Percentiles rank a stretch among this genome's conserved stretches.
Conservation (phyloP, 1,139 yeast genomes). For the Magnusiomyces tetraspermus region DNA sequence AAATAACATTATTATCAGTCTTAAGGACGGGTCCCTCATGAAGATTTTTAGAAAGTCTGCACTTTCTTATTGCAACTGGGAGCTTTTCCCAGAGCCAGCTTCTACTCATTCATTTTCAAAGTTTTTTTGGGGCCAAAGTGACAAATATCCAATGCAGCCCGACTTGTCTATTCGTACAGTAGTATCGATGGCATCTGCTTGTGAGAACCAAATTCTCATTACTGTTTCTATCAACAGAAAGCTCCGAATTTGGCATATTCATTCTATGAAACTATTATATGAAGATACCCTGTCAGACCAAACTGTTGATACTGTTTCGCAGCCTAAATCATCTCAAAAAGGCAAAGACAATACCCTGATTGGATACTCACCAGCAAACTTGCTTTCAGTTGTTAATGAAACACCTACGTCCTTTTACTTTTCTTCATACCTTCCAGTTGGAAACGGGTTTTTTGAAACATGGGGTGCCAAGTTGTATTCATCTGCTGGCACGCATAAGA, state of each 20-base stretch:
- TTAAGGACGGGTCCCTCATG: constrained; percentile 56
- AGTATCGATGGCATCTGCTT: constrained; percentile 20
- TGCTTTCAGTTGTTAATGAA: constrained; percentile 5
- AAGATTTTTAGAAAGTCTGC: constrained; percentile 40
- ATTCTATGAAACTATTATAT: constrained; percentile 13
- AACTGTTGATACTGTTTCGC: neutral
- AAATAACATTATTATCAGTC: constrained; percentile 42
- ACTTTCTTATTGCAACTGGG: constrained; percentile 19
- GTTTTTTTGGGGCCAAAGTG: constrained; percentile 20
- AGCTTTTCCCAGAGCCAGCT: constrained; percentile 21
- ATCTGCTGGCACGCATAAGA: neutral
- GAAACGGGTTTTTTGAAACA: constrained; percentile 38
- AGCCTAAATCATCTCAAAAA: neutral
- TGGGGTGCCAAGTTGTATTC: constrained; percentile 27
- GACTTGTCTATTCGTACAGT: constrained; percentile 24
- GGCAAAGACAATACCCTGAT: constrained; percentile 2
- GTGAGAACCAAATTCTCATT: constrained; percentile 16
- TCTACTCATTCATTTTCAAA: constrained; percentile 17
- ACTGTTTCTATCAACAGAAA: constrained; percentile 26
- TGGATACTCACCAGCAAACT: constrained; percentile 11
- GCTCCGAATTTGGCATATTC: constrained; percentile 28
- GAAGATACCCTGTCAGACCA: constrained; percentile 9
- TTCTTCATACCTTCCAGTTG: constrained; percentile 37
- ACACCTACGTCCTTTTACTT: neutral
- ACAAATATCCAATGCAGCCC: constrained; percentile 29